Percentiles rank a stretch among this genome's conserved stretches.
These are phyloP conservation scores for Balamuthia mandrillaris DNA, from an alignment of 208 protist genomes.

Conservation along the genomic window DNA sequence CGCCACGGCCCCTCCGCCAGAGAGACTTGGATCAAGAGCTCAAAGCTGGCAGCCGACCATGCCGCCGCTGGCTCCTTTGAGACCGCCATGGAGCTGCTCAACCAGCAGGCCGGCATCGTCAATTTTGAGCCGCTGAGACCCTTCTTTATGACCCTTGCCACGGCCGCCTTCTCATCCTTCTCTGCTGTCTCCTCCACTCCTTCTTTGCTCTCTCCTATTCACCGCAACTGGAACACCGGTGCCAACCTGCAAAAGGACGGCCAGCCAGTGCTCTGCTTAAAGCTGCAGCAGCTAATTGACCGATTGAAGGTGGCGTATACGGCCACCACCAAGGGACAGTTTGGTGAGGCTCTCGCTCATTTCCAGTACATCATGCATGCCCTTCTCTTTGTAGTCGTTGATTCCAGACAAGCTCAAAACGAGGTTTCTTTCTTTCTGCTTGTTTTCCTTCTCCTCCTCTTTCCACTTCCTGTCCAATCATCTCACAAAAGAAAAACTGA, in stretches of 20 bases:
- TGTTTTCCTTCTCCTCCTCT: conserved; percentile 24
- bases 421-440: conserved; percentile 51
- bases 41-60: conserved; percentile 83
- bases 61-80: conserved; percentile 90
- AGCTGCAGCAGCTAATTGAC: conserved; percentile 53
- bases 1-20: background rate
- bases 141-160: conserved; percentile 83
- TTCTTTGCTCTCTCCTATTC: conserved; percentile 59
- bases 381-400: conserved; percentile 78
- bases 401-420: conserved; percentile 65
- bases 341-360: conserved; percentile 77
- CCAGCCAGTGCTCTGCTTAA: background rate
- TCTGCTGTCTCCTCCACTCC: conserved; percentile 54
- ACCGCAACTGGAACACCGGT: background rate
- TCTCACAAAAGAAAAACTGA: background rate
- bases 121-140: conserved; percentile 84
- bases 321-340: conserved; percentile 83
- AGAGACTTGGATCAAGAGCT: conserved; percentile 78
- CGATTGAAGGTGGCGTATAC: conserved; percentile 80
- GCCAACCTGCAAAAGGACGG: too few species aligned
- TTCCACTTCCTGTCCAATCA: too few species aligned
- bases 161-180: conserved; percentile 51
- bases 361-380: conserved; percentile 82
- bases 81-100: conserved; percentile 81
- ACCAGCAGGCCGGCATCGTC: conserved; percentile 83